Base-by-base conservation (phyloP, 1,284 basidiomycete genomes). In the Boletellus deceptivus region DNA sequence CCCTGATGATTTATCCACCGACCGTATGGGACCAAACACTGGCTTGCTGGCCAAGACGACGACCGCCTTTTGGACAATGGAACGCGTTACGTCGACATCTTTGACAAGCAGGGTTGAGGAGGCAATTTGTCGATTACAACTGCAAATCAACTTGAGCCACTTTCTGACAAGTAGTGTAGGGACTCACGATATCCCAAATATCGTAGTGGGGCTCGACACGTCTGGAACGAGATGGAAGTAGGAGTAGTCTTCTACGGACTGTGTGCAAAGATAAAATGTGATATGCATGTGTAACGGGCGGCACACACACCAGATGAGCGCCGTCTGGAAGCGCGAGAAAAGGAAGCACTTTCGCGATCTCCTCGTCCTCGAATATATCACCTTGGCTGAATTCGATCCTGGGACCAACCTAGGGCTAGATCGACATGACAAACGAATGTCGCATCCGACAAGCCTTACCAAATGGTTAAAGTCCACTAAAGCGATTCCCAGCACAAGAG, bases 301-400 rank as follows among this genome's bases (percentile, higher is more conserved):
- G 39, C 65, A 75, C 64, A 56, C 61, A 94, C 92, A 31, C 29
- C 57, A 98, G 71, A 71, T 99, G 96, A 13, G 95, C 94, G 25
- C 96, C 96, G 63, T 99, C 97, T 0, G 96, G 96, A 18, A 99
- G 79, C 0, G 96, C 97, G n/a, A 99, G 79, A 72, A 99, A 99
- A 0, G 96, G 96, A 17, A 99, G 75, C 38, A 93, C 84, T 63
- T 87, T 86, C 35, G 78, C 74, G 42, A 96, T 77, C 61, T 91
- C 89, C 55, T 91, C 87, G 62, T 96, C 86, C 31, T 89, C 80
- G 54, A 87, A 83, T 38, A 95, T 77, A 2, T 79, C 78, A 4
- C 85, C 84, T 57, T 77, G 72, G 49, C 78, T 74, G 67, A 88
- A 97, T 68, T 98, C 93, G 55, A 97, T 89, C 46, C 83, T 86